These are phyloP conservation scores for Dunaliella primolecta DNA, from an alignment of 139 green algal genomes.

Conservation along the genomic window DNA sequence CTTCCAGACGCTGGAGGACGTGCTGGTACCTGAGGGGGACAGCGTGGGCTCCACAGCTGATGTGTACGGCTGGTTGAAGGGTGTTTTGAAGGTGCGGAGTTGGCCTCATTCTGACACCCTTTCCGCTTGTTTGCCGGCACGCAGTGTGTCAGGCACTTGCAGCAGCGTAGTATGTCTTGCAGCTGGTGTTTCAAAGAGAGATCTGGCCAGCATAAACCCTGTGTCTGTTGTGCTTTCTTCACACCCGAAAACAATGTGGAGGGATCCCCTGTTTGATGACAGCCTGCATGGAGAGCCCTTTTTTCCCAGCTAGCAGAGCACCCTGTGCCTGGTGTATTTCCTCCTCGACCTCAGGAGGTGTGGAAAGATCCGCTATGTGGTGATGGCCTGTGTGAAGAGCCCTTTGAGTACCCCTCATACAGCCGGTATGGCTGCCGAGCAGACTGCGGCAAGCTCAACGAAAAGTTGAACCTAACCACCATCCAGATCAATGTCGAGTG, in stretches of 20 bases:
- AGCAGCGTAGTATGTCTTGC: too few species aligned
- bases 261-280: too few species aligned
- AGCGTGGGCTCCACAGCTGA: conserved; percentile 48
- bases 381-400: conserved; percentile 77
- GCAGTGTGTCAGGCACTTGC: too few species aligned
- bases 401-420: conserved; percentile 81
- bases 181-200: too few species aligned
- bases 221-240: too few species aligned
- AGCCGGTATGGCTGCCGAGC: conserved; percentile 78
- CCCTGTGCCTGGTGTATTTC: too few species aligned
- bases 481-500: conserved; percentile 69
- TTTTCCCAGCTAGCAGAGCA: too few species aligned
- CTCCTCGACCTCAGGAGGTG: conserved; percentile 39
- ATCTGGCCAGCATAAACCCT: too few species aligned
- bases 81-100: conserved; percentile 28
- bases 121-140: not conserved
- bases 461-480: conserved; percentile 68
- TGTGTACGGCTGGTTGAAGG: conserved; percentile 63
- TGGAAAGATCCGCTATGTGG: conserved; percentile 80
- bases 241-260: too few species aligned
- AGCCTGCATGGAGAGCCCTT: too few species aligned
- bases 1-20: conserved; percentile 53
- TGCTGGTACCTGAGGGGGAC: conserved; percentile 37
- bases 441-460: conserved; percentile 75
- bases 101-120: not conserved